Evolutionary conservation across 2,329 filamentous ascomycete genomes (phyloP), one percentile per base, ranked within the genome.

Genomic region (Monosporascus sp.): DNA sequence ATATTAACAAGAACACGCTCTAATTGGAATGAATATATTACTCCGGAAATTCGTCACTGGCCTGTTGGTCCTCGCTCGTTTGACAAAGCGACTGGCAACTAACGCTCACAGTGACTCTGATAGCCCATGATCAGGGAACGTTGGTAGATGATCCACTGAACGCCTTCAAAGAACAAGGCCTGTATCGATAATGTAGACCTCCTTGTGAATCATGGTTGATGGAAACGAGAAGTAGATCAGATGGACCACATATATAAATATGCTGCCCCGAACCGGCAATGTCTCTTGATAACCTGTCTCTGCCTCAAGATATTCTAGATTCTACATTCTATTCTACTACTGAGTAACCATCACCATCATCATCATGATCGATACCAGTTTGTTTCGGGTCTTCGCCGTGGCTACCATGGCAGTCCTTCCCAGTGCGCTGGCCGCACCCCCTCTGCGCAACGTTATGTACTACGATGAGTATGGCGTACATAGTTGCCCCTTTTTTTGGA

Each of bases 361-460:
- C 24, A 46, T 46, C 14, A 46, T 17, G 24, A 17, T 46, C 14
- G 17, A 9, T 27, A n/a, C 42, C 22, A 46, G 22, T 24, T 31
- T 46, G 14, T n/a, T 46, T n/a, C 17, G 24, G 2, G 20, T 6
- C 42, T 25, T n/a, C 42, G 7, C 20, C 17, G 17, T 22, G 24
- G 42, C 24, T 46, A 24, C 42, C 14, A 9, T 46, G 42, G 24
- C 42, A 25, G 42, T 18, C 22, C 2, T n/a, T 17, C 42, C 42
- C 5, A 8, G 15, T 24, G 42, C 42, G 11, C 9, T 6, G 11
- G 53, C 59, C 25, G 51, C 52, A 15, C 27, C 36, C 5, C 57
- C 50, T 9, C 22, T 66, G 9, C 63, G 65, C 25, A 68, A 67
- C 38, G 64, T 69, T 56, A 67, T 69, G 65, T 69, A 69, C 50